Base-by-base conservation (phyloP, 306 rosid genomes). In the Dalbergia oliveri region DNA sequence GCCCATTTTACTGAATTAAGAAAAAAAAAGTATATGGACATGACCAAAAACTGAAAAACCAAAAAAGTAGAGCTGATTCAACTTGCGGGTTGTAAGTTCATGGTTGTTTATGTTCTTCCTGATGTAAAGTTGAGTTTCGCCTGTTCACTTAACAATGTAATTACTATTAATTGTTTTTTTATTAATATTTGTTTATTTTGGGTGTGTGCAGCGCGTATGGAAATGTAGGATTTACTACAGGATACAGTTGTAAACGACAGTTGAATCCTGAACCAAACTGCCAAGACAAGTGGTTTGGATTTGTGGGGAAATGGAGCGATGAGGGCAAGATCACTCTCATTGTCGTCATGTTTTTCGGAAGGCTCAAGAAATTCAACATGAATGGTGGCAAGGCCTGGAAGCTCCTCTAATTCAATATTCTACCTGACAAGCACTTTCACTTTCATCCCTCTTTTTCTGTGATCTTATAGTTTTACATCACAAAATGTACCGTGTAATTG, bases 281-380 rank as follows among this genome's bases (percentile, higher is more conserved):
- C 18, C 3, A 70, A 66, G 79, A 82, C 51, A 74, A 64, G 18
- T 79, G 77, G 84, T 15, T 71, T 74, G 88, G 86, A 56, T 86
- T 82, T 50, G 76, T 43, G 4, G 86, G 86, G 8, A 78, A 26
- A 66, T 79, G 86, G 84, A 82, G 86, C 23, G 56, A 65, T 18
- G 60, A 73, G 12, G 88, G 88, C 0, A 85, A 85, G 76, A 73
- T 69, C 9, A 57, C 82, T 75, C 82, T 86, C 9, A 82, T 85
- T 0, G 0, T 78, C 4, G 79, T 86, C 18, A 86, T 86, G 88
- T 57, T 82, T 0, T 82, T 78, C n/a, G 88, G 88, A 64, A 85
- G 86, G 41, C 88, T 85, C 8, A 85, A 85, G 83, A 86, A 86
- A 53, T 82, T 86, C 76, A 82, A 78, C 31, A 86, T 82, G 84